A percentile compares a stretch with the other conserved stretches of the same genome.
phyloP scores from a whole-genome alignment of 495 filamentous ascomycete genomes.

The Tetracladium setigerum region DNA sequence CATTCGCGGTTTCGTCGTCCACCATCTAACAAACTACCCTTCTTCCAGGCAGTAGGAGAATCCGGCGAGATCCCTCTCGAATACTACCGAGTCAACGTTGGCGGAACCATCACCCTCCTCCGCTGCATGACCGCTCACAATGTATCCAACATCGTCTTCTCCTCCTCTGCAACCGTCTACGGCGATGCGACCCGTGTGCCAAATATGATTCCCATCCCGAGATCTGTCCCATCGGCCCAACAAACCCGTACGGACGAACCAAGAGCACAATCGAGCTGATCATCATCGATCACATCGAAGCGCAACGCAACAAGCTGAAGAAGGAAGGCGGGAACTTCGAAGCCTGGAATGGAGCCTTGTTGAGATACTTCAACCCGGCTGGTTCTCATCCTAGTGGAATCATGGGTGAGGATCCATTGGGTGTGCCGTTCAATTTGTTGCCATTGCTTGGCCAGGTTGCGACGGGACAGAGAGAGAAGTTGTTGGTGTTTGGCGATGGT shows the following conservation, averaged over 20 bases:
- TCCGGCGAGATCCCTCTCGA: conserved; percentile 92
- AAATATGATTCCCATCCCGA: conserved; percentile 99
- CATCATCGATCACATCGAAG: conserved; percentile 84
- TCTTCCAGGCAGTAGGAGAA: conserved; percentile 80
- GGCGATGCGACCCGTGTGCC: conserved; percentile 93
- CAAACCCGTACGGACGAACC: conserved; percentile 94
- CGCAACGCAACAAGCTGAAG: conserved; percentile 74
- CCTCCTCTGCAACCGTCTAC: conserved; percentile 92
- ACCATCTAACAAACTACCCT: conserved; percentile 2
- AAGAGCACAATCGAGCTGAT: conserved; percentile 85
- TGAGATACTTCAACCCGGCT: conserved; percentile 97
- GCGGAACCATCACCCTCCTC: conserved; percentile 83
- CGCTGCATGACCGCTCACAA: conserved; percentile 80
- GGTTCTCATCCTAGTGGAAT: conserved; percentile 92
- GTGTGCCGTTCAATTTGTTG: conserved; percentile 91
- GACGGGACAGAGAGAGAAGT: conserved; percentile 88
- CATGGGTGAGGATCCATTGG: conserved; percentile 98
- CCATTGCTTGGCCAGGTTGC: conserved; percentile 93
- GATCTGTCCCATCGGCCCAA: conserved; percentile 89
- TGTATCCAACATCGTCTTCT: conserved; percentile 96
- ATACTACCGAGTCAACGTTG: conserved; percentile 96
- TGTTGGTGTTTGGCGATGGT: conserved; percentile 93
- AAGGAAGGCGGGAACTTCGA: conserved; percentile 70
- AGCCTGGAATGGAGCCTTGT: conserved; percentile 86
- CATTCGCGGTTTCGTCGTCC: too few relatives aligned